Evolutionary conservation across 257 asterid genomes (phyloP).

Genomic region (Ilex aquifolium): DNA sequence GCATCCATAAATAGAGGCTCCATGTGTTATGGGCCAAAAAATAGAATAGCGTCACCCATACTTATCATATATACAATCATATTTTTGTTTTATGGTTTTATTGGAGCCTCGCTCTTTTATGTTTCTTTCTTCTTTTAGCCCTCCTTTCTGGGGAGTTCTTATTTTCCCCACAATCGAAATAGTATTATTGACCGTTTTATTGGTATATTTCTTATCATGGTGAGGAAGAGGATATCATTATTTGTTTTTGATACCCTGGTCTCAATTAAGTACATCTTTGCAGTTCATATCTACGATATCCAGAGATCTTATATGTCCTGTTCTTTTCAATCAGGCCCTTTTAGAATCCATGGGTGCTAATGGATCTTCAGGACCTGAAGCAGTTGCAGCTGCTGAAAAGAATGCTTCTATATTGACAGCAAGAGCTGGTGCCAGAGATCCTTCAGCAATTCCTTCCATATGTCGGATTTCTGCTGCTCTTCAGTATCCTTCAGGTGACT

Average conservation of each 20-base stretch:
- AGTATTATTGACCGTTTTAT: too few relatives aligned
- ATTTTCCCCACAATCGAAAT: too few relatives aligned
- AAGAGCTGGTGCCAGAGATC: conserved; percentile 97
- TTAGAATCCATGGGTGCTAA: conserved; percentile 77
- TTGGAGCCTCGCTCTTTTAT: too few relatives aligned
- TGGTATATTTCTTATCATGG: too few relatives aligned
- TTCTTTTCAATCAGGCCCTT: conserved; percentile 55
- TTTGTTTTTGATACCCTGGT: background rate
- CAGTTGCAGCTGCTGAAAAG: conserved; percentile 85
- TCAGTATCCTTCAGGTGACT: conserved; percentile 88
- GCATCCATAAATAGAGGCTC: too few relatives aligned
- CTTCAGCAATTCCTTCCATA: conserved; percentile 94
- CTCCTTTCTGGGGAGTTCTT: too few relatives aligned
- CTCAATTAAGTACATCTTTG: background rate
- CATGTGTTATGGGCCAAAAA: too few relatives aligned
- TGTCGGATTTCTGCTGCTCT: conserved; percentile 97
- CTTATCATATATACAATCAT: too few relatives aligned
- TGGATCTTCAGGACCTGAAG: conserved; percentile 91
- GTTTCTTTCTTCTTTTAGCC: too few relatives aligned
- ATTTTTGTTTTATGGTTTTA: too few relatives aligned
- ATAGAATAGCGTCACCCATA: too few relatives aligned
- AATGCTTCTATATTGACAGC: conserved; percentile 86
- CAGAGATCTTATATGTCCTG: conserved; percentile 16
- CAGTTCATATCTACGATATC: background rate
- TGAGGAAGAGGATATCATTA: too few relatives aligned